Evolutionary conservation across 2,329 filamentous ascomycete genomes (phyloP).

Genomic region (Ampelomyces quisqualis): DNA sequence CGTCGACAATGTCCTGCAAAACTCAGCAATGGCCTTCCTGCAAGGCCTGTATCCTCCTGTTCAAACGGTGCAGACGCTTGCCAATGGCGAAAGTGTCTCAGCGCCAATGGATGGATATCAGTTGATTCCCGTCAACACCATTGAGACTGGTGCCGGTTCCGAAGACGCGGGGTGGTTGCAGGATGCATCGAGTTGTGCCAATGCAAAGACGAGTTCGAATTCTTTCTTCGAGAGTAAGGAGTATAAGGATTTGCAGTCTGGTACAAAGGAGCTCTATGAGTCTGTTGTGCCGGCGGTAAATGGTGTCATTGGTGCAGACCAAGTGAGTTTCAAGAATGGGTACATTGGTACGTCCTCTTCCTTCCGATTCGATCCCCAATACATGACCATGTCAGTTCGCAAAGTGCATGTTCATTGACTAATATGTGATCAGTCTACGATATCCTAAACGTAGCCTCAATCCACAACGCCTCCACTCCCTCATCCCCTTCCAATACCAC

Average conservation of each 20-base stretch:
- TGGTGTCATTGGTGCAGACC: slow-evolving; percentile 49
- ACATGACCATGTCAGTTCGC: too few relatives aligned
- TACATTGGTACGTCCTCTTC: slow-evolving; percentile 56
- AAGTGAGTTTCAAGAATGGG: slow-evolving; percentile 62
- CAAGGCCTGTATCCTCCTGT: slow-evolving; percentile 86
- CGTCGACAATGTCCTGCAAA: slow-evolving; percentile 74
- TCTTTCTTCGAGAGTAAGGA: slow-evolving; percentile 56
- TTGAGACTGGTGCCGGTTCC: slow-evolving; percentile 60
- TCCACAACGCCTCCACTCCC: slow-evolving; percentile 64
- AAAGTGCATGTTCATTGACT: too few relatives aligned
- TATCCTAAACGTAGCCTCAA: slow-evolving; percentile 62
- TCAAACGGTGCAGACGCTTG: slow-evolving; percentile 59
- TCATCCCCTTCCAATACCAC: slow-evolving; percentile 61
- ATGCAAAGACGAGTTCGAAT: slow-evolving; percentile 59
- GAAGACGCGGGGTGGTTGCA: slow-evolving; percentile 61
- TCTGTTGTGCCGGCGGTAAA: slow-evolving; percentile 56
- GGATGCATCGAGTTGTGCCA: slow-evolving; percentile 56
- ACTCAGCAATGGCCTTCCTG: slow-evolving; percentile 75
- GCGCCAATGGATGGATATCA: slow-evolving; percentile 79
- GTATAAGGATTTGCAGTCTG: slow-evolving; percentile 51
- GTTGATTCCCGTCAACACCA: slow-evolving; percentile 70
- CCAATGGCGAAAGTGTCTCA: slow-evolving; percentile 67
- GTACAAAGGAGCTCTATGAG: slow-evolving; percentile 57
- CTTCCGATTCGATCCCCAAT: too few relatives aligned
- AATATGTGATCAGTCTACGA: slow-evolving; percentile 53